Base-by-base conservation (phyloP, 805 yeast genomes). In the Limtongia smithiae region DNA sequence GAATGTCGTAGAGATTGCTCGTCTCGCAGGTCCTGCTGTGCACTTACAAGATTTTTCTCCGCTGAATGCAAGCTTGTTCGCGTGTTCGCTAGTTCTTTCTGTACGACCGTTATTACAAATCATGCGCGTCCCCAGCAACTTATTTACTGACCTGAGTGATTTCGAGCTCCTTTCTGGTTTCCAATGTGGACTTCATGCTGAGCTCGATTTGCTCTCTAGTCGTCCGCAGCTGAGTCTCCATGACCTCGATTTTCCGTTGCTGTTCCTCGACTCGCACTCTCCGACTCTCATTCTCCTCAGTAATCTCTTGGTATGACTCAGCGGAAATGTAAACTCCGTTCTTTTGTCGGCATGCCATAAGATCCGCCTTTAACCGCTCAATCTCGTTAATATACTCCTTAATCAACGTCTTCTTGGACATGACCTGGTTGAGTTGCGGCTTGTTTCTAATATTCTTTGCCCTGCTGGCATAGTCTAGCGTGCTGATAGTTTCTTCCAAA, bases 381-480 rank as follows among this genome's bases (percentile, higher is more conserved):
- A 78, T 73, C 68, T 83, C 77, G 57, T 72, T 61, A 62, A 77
- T 69, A 66, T 75, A 72, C 62, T 83, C 78, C 60, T 74, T 64
- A 60, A 82, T 64, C 60, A 78, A 57, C 63, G 77, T 59, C 66
- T 79, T 74, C 68, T 85, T 77, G 57, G 86, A 60, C 76, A 86
- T 65, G 32, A 75, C 71, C 46, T 77, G 79, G 11, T 82, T 81
- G 39, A 79, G 65, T 71, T 87, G 86, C 1, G 86, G 86, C 62
- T 76, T 80, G 62, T 83, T 83, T 60, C 78, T 79, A 53, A 89
- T 86, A 55, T 80, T 82, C 57, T 87, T 85, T 1, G 96, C 96
- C 52, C 89, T 81, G 45, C 82, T 79, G 3, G 96, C 96, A 65
- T 89, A 89, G 57, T 87, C 93, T 44, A 89, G 71, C 0, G 96